Base-by-base conservation (phyloP, 192 early-diverging fungal species). In the Gigaspora rosea region DNA sequence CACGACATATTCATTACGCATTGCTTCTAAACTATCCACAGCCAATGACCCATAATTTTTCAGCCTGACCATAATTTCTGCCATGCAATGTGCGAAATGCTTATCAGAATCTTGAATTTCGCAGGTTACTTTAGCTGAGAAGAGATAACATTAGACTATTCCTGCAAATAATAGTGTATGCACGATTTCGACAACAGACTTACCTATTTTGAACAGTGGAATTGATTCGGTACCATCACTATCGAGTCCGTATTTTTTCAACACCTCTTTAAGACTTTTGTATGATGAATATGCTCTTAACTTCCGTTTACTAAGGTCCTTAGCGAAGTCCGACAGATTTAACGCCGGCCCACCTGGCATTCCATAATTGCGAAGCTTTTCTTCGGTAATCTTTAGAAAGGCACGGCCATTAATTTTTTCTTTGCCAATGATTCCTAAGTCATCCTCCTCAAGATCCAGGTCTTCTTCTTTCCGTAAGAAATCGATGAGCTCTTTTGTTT, bases 301-400 rank as follows among this genome's bases (percentile, higher is more conserved):
- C 47, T 67, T 67, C 2, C 10, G 3, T 33, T 35, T 13, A 16
- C n/a, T 48, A 35, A 33, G n/a, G 22, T 52, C 68, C 51, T 70
- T 70, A 22, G 68, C 68, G 16, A 70, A 70, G 2, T 70, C 49
- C 0, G 49, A 47, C 1, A 70, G 68, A 1, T 32, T 54, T 51
- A 15, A 27, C 3, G 68, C 68, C 32, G 48, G 68, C 8, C 68
- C 48, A 70, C 68, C 68, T 22, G 68, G 68, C 68, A 70, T 70
- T 70, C 49, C 36, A 35, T 41, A 70, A 27, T 18, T 54, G 0
- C 49, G 48, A 71, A 71, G 52, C 27, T 71, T 5, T 71, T 71
- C 20, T 54, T 71, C 7, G 9, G 20, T 71, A 27, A 56, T 54
- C 50, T 71, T 35, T 12, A 71, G 50, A 33, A 71, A 71, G 41